Evolutionary conservation across 1,139 yeast species (phyloP).

Genomic region (Saccharomyces hybrid): DNA sequence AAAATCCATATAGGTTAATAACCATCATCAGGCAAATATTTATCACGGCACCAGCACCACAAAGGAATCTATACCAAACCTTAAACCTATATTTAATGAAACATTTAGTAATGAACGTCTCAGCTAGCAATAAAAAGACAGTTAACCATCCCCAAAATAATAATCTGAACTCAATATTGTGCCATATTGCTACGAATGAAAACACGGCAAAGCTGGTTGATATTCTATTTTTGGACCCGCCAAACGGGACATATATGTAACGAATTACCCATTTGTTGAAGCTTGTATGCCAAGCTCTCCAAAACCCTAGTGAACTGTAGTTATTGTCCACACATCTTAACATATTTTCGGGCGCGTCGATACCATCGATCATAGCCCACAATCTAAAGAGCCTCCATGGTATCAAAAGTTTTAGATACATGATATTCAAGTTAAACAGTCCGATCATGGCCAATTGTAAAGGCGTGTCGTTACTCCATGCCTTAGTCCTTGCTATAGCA

Average conservation of each 20-base stretch:
- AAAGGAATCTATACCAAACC: constrained; percentile 67
- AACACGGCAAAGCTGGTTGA: constrained; percentile 80
- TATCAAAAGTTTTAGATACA: constrained; percentile 84
- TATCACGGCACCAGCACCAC: constrained; percentile 79
- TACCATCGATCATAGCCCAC: constrained; percentile 86
- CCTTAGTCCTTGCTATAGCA: constrained; percentile 76
- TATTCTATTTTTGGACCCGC: constrained; percentile 66
- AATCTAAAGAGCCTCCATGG: constrained; percentile 95
- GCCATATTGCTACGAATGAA: constrained; percentile 97
- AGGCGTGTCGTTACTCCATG: constrained; percentile 90
- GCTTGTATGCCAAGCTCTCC: constrained; percentile 99
- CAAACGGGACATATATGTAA: constrained; percentile 79
- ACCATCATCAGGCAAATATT: constrained; percentile 98
- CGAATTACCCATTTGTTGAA: constrained; percentile 85
- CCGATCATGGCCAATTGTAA: constrained; percentile 95
- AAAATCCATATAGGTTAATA: constrained; percentile 91
- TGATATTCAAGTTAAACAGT: constrained; percentile 75
- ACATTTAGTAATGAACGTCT: constrained; percentile 51
- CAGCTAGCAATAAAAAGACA: constrained; percentile 85
- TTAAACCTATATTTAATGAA: constrained; percentile 41
- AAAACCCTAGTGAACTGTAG: constrained; percentile 84
- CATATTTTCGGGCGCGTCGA: constrained; percentile 98
- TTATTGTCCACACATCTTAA: constrained; percentile 92
- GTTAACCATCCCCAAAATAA: constrained; percentile 95
- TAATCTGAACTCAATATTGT: constrained; percentile 81